These are phyloP conservation scores for Coemansia guatemalensis DNA, from an alignment of 192 early-diverging fungal species.

Conservation along the genomic window DNA sequence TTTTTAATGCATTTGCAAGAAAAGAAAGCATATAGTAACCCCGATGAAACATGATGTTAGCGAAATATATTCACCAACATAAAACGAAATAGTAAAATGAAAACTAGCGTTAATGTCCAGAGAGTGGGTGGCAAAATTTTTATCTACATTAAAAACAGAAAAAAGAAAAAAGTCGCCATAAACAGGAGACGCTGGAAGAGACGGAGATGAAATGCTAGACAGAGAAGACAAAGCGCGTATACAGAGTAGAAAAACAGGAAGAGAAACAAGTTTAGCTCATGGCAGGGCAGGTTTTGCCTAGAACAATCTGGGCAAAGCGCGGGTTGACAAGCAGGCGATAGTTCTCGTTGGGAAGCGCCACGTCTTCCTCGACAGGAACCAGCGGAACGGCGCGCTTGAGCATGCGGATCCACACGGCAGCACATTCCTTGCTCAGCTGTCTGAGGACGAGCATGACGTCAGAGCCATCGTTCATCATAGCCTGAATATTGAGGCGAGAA, in stretches of 20 bases:
- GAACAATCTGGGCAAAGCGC: conserved; percentile 12
- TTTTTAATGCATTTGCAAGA: neutral
- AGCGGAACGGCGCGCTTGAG: conserved; percentile 27
- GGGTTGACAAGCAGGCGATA: conserved; percentile 40
- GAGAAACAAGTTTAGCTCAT: neutral
- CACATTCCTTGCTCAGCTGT: conserved; percentile 25
- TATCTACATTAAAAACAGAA: neutral
- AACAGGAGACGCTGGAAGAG: neutral
- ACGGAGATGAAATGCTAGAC: neutral
- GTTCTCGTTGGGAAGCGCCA: conserved; percentile 17
- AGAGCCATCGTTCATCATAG: conserved; percentile 15
- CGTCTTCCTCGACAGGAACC: conserved; percentile 23
- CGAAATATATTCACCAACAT: too few relatives aligned
- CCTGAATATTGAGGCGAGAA: conserved; percentile 30
- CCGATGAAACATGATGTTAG: too few relatives aligned
- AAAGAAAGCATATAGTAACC: too few relatives aligned
- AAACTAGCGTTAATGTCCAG: too few relatives aligned
- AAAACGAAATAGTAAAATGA: too few relatives aligned
- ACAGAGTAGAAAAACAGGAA: neutral
- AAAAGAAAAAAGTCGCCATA: neutral
- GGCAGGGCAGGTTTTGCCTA: conserved; percentile 7
- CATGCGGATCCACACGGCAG: conserved; percentile 41
- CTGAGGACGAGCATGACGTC: conserved; percentile 22
- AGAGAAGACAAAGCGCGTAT: neutral
- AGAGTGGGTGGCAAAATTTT: neutral